phyloP scores from a whole-genome alignment of 306 rosid genomes.

The Inga laurina region DNA sequence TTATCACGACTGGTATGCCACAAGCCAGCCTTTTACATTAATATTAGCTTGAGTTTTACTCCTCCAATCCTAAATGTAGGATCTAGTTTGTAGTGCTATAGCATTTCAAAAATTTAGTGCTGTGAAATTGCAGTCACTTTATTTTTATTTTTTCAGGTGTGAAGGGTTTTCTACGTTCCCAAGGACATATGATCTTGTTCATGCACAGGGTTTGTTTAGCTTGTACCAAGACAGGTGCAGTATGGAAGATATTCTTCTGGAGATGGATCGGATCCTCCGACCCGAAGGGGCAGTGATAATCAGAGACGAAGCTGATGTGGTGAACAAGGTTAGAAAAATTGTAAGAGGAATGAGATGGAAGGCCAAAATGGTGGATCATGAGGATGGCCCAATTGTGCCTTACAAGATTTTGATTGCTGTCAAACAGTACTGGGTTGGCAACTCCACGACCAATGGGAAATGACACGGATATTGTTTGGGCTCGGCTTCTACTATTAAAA shows the following conservation, averaged over 20 bases:
- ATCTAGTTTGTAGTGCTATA: too few relatives aligned
- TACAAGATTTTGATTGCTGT: conserved; percentile 14
- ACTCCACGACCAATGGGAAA: background rate
- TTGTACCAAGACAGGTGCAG: conserved; percentile 68
- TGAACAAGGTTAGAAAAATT: conserved; percentile 53
- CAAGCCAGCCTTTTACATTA: background rate
- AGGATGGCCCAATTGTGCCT: conserved; percentile 23
- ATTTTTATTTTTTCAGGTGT: conserved; percentile 68
- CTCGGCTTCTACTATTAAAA: background rate
- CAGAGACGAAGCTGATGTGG: conserved; percentile 55
- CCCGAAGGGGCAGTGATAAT: conserved; percentile 59
- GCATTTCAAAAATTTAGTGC: background rate
- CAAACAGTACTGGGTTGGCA: conserved; percentile 16
- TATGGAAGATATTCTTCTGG: conserved; percentile 61
- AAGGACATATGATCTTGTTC: conserved; percentile 88
- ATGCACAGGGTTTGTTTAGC: conserved; percentile 69
- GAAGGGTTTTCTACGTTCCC: conserved; percentile 99
- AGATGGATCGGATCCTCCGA: conserved; percentile 71
- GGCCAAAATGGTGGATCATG: conserved; percentile 17
- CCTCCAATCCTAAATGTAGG: too few relatives aligned
- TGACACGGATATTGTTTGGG: background rate
- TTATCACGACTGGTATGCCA: conserved; percentile 72
- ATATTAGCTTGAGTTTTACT: background rate
- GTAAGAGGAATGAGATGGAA: conserved; percentile 39
- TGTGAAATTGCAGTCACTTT: conserved; percentile 19